Conservation (phyloP, 1,284 basidiomycete genomes). For the Earliella scabrosa region DNA sequence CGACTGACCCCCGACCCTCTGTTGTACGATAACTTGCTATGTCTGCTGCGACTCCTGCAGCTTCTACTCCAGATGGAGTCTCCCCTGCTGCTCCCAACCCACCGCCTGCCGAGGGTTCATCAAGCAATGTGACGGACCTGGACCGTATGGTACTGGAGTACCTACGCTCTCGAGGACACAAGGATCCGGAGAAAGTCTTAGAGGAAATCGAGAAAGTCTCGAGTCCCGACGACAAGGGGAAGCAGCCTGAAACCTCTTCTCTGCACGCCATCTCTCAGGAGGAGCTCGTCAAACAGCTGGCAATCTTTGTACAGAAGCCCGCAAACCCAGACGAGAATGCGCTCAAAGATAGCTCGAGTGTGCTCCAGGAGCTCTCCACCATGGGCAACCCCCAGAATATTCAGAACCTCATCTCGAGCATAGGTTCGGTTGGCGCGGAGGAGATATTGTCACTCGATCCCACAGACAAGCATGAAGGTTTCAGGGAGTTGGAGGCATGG, state of each 20-base stretch:
- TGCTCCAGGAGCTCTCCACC: slow-evolving; percentile 66
- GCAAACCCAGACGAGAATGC: slow-evolving; percentile 67
- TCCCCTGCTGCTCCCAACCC: slow-evolving; percentile 27
- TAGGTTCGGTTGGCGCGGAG: slow-evolving; percentile 79
- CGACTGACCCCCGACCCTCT: not conserved
- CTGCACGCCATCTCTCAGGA: slow-evolving; percentile 52
- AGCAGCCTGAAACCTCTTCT: slow-evolving; percentile 46
- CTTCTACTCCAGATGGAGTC: slow-evolving; percentile 38
- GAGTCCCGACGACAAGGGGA: slow-evolving; percentile 53
- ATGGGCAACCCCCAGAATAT: slow-evolving; percentile 72
- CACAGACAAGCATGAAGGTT: slow-evolving; percentile 88
- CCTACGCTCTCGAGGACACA: slow-evolving; percentile 81
- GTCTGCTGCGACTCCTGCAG: slow-evolving; percentile 50
- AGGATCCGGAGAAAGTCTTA: slow-evolving; percentile 76
- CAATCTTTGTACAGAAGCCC: slow-evolving; percentile 67
- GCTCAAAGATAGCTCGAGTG: slow-evolving; percentile 65
- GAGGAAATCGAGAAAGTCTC: slow-evolving; percentile 66
- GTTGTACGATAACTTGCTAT: slow-evolving; percentile 31
- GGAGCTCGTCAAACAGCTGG: slow-evolving; percentile 68
- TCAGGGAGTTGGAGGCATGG: slow-evolving; percentile 91
- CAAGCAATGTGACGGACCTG: slow-evolving; percentile 34
- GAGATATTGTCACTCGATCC: slow-evolving; percentile 86
- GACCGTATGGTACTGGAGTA: slow-evolving; percentile 84
- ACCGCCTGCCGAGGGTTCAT: slow-evolving; percentile 20
- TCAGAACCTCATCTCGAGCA: slow-evolving; percentile 74